A percentile compares a stretch with the other conserved stretches of the same genome.
Conservation (phyloP, 352 stramenopile genomes). For the Phytophthora kernoviae region DNA sequence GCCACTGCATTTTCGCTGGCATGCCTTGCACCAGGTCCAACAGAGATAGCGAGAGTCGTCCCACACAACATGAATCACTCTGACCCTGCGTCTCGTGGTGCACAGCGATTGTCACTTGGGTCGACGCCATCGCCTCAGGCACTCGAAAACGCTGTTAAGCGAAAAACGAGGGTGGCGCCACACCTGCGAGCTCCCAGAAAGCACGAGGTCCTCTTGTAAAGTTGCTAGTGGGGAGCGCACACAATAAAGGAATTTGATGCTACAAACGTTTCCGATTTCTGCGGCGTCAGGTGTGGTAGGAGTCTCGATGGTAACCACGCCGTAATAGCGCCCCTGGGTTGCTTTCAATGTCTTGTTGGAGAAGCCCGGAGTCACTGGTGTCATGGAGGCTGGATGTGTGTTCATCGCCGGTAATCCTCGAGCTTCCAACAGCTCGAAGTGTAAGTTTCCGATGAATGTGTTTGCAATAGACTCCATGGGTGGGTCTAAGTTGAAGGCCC, state of each 20-base stretch:
- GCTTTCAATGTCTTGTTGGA: neutral
- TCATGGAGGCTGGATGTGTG: neutral
- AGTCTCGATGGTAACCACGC: constrained; percentile 32
- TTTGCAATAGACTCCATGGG: constrained; percentile 22
- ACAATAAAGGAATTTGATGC: constrained; percentile 44
- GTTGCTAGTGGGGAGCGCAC: constrained; percentile 46
- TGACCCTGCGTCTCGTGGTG: constrained; percentile 41
- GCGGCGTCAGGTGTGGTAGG: constrained; percentile 22
- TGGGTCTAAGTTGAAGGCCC: constrained; percentile 24
- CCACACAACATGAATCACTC: constrained; percentile 37
- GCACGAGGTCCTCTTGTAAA: constrained; percentile 55
- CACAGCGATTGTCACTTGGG: constrained; percentile 52
- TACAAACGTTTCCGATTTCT: constrained; percentile 1
- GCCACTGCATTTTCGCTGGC: constrained; percentile 68
- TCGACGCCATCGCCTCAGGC: constrained; percentile 44
- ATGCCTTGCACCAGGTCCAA: constrained; percentile 63
- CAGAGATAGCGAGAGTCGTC: constrained; percentile 33
- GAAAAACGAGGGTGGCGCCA: constrained; percentile 55
- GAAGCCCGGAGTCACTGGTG: neutral
- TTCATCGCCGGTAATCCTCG: constrained; percentile 18
- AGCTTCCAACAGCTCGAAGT: constrained; percentile 66
- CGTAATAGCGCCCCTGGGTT: constrained; percentile 22
- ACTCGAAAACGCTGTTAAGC: constrained; percentile 45
- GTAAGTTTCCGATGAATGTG: constrained; percentile 63
- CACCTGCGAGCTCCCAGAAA: constrained; percentile 47